These are phyloP conservation scores for Dendrocalamus latiflorus DNA, from an alignment of 202 grass and related monocot species.

Conservation along the genomic window DNA sequence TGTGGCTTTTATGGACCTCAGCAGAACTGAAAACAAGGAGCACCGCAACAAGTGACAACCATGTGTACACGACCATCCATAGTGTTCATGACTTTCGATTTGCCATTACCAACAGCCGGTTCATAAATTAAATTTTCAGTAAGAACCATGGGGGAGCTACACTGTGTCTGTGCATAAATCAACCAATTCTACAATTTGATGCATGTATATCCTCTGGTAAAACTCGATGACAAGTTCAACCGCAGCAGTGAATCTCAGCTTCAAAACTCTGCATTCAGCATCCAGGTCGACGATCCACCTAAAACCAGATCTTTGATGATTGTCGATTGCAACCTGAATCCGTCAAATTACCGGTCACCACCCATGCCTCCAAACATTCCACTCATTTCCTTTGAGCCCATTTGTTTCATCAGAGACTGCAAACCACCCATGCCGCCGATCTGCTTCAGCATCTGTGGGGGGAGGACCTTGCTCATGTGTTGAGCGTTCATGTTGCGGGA, in stretches of 20 bases:
- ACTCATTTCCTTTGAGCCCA: slow-evolving; percentile 74
- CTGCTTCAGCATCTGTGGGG: slow-evolving; percentile 83
- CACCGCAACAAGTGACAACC: not conserved
- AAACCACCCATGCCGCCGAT: slow-evolving; percentile 74
- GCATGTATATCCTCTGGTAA: not conserved
- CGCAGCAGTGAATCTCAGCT: not conserved
- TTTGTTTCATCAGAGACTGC: slow-evolving; percentile 83
- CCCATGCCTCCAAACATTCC: slow-evolving; percentile 64
- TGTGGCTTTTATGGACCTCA: no score
- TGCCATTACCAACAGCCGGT: not conserved
- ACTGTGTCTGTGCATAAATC: not conserved
- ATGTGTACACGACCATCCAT: not conserved
- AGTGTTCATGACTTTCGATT: not conserved
- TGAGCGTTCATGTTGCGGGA: slow-evolving; percentile 70
- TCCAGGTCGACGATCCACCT: not conserved
- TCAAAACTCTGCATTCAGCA: slow-evolving; percentile 2
- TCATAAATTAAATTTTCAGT: not conserved
- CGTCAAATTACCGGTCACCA: slow-evolving; percentile 39
- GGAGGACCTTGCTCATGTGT: slow-evolving; percentile 75
- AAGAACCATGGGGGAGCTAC: not conserved
- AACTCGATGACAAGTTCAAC: not conserved
- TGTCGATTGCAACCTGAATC: not conserved
- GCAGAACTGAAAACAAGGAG: no score
- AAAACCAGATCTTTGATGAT: not conserved
- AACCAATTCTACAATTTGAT: slow-evolving; percentile 5